These are phyloP conservation scores for Jasminum sambac DNA, from an alignment of 257 asterid species.

Conservation along the genomic window DNA sequence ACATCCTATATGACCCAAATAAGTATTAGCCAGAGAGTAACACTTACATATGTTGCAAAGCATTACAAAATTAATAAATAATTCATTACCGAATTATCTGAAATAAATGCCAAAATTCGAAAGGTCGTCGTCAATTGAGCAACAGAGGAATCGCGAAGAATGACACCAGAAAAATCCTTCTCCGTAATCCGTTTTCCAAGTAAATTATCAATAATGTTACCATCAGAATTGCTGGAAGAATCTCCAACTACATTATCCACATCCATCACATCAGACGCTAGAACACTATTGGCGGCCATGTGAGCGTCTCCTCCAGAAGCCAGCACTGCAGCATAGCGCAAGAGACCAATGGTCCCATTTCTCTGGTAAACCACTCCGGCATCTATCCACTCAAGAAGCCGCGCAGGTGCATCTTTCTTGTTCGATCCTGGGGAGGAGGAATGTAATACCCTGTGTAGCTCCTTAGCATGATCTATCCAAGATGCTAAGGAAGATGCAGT, in stretches of 20 bases:
- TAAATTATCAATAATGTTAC: conserved; percentile 78
- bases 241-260: conserved; percentile 87
- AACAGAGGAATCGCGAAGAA: conserved; percentile 83
- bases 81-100: conserved; percentile 68
- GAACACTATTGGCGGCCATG: conserved; percentile 81
- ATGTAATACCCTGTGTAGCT: conserved; percentile 58
- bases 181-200: conserved; percentile 91
- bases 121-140: conserved; percentile 91
- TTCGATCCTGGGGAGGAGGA: conserved; percentile 78
- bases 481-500: conserved; percentile 78
- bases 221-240: conserved; percentile 69
- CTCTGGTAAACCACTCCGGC: conserved; percentile 94
- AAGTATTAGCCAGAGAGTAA: conserved; percentile 32
- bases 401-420: conserved; percentile 90
- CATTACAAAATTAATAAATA: neutral
- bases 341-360: conserved; percentile 75
- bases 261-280: conserved; percentile 93
- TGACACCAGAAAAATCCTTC: conserved; percentile 88
- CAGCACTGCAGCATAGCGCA: conserved; percentile 73
- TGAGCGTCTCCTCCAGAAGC: conserved; percentile 97
- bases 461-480: conserved; percentile 77
- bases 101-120: conserved; percentile 86
- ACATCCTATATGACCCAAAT: conserved; percentile 53
- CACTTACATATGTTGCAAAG: conserved; percentile 13
- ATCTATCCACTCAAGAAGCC: conserved; percentile 97